Evolutionary conservation across 257 asterid species (phyloP).

Genomic region (Phtheirospermum japonicum): DNA sequence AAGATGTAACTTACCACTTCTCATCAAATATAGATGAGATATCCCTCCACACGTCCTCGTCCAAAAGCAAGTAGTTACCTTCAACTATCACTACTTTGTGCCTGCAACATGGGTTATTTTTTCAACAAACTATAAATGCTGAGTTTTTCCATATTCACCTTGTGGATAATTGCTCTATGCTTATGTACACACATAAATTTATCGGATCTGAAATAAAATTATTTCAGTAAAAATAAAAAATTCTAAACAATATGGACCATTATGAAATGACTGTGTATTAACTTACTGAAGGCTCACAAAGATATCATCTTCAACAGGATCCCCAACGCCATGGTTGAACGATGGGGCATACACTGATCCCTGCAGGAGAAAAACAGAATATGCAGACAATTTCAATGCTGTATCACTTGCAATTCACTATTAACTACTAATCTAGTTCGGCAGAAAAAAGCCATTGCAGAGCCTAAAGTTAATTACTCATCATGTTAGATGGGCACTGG

Average conservation of each 20-base stretch:
- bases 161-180: background rate
- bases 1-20: conserved; percentile 63
- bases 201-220: background rate
- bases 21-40: conserved; percentile 71
- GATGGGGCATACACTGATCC: conserved; percentile 89
- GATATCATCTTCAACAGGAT: conserved; percentile 92
- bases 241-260: too few species aligned
- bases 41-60: conserved; percentile 75
- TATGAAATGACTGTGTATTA: conserved; percentile 13
- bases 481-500: background rate
- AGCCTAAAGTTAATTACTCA: background rate
- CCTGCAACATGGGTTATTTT: conserved; percentile 39
- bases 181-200: background rate
- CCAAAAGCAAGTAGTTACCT: conserved; percentile 86
- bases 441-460: conserved; percentile 16
- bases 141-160: background rate
- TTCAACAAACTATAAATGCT: conserved; percentile 9
- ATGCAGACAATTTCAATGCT: conserved; percentile 2
- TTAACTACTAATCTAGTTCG: conserved; percentile 8
- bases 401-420: conserved; percentile 7
- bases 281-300: conserved; percentile 83
- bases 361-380: conserved; percentile 35
- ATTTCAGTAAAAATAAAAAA: too few species aligned
- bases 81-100: conserved; percentile 93
- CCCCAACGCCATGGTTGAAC: conserved; percentile 94